A percentile compares a stretch with the other conserved stretches of the same genome.
phyloP scores from a whole-genome alignment of 2,329 filamentous ascomycete species.

The Colletotrichum sojae region DNA sequence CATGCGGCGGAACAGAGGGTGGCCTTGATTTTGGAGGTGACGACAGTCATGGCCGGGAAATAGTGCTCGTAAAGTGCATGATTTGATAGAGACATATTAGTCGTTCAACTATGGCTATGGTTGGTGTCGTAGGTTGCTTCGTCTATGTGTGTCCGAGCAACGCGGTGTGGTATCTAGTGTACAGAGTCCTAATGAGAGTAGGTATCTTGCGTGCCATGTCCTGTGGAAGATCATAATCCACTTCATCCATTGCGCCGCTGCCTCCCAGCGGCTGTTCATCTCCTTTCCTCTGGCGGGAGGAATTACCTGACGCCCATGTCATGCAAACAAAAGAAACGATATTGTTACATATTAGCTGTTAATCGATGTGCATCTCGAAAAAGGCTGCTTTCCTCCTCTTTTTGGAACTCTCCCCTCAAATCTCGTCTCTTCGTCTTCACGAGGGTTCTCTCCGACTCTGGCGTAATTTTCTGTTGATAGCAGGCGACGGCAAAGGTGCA shows the following conservation, averaged over 20 bases:
- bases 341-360: conserved; percentile 36
- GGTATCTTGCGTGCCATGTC: conserved; percentile 23
- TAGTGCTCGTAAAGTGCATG: neutral
- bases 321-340: conserved; percentile 27
- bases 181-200: conserved; percentile 28
- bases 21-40: neutral
- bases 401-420: neutral
- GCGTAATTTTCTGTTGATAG: too few species aligned
- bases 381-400: neutral
- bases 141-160: conserved; percentile 26
- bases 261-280: neutral
- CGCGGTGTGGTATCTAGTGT: conserved; percentile 35
- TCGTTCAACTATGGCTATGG: conserved; percentile 11
- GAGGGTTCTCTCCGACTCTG: too few species aligned
- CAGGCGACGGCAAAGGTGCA: too few species aligned
- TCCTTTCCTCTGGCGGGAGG: neutral
- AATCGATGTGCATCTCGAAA: neutral
- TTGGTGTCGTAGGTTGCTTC: conserved; percentile 12
- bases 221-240: conserved; percentile 31
- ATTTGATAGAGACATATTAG: neutral
- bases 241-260: neutral
- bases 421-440: neutral
- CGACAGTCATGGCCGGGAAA: neutral
- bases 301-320: conserved; percentile 2
- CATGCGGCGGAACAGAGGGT: neutral